phyloP scores from a whole-genome alignment of 805 yeast species.

The Candida ortonii region DNA sequence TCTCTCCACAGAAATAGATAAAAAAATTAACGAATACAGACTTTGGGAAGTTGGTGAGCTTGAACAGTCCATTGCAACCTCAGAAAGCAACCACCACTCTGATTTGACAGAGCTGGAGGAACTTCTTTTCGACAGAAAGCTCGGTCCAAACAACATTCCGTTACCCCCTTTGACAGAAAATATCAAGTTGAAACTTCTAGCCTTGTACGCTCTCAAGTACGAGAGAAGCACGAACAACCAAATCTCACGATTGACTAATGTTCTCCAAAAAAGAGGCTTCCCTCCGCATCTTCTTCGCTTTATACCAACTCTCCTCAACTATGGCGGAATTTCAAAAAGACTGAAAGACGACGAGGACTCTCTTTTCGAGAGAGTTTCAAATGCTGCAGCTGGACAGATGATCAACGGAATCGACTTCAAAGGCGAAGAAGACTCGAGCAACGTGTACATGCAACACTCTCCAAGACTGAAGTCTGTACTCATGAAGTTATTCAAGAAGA shows the following conservation, averaged over 20 bases:
- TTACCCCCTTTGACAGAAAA: slow-evolving; percentile 42
- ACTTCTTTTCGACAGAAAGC: slow-evolving; percentile 40
- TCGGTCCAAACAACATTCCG: slow-evolving; percentile 19
- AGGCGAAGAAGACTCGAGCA: slow-evolving; percentile 46
- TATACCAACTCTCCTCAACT: slow-evolving; percentile 44
- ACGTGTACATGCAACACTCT: slow-evolving; percentile 86
- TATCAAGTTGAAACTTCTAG: slow-evolving; percentile 67
- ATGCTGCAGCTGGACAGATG: slow-evolving; percentile 23
- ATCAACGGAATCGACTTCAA: slow-evolving; percentile 35
- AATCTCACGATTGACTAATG: slow-evolving; percentile 35
- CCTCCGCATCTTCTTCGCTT: slow-evolving; percentile 39
- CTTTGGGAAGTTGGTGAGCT: slow-evolving; percentile 86
- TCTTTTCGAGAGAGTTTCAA: slow-evolving; percentile 26
- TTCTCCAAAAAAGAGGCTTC: slow-evolving; percentile 37
- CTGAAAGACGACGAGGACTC: slow-evolving; percentile 35
- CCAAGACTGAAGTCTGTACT: slow-evolving; percentile 63
- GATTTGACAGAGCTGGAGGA: slow-evolving; percentile 58
- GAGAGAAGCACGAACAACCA: slow-evolving; percentile 51
- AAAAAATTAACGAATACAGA: slow-evolving; percentile 57
- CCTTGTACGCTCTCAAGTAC: slow-evolving; percentile 72
- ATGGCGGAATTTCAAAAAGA: slow-evolving; percentile 44
- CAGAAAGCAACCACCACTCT: slow-evolving; percentile 44
- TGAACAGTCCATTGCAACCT: slow-evolving; percentile 80
- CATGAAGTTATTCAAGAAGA: slow-evolving; percentile 39
- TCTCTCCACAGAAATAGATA: slow-evolving; percentile 81